Evolutionary conservation across 2,329 filamentous ascomycete species (phyloP).

Genomic region (Aspergillus fijiensis): DNA sequence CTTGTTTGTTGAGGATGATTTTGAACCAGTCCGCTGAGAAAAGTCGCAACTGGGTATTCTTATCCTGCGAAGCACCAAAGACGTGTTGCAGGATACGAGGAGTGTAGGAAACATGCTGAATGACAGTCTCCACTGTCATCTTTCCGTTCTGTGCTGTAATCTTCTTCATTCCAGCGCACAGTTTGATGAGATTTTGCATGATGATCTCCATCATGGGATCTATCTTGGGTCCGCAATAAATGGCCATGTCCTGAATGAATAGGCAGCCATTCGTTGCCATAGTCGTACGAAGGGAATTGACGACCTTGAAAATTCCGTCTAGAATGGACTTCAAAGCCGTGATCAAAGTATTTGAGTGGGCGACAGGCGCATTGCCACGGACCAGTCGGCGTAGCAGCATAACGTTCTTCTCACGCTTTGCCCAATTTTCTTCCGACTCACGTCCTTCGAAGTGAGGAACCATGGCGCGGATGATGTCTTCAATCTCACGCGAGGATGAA

Average conservation of each 20-base stretch:
- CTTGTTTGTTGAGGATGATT: conserved; percentile 75
- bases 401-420: conserved; percentile 78
- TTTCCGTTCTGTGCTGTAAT: conserved; percentile 85
- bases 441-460: conserved; percentile 76
- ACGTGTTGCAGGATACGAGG: conserved; percentile 82
- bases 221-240: conserved; percentile 71
- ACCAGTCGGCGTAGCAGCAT: conserved; percentile 73
- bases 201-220: conserved; percentile 89
- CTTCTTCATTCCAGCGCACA: conserved; percentile 87
- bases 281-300: conserved; percentile 82
- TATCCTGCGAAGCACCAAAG: conserved; percentile 79
- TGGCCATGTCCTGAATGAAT: conserved; percentile 80
- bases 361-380: conserved; percentile 77
- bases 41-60: conserved; percentile 82
- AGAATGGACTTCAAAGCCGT: conserved; percentile 69
- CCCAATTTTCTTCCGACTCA: conserved; percentile 90
- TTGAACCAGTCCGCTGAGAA: conserved; percentile 81
- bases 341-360: conserved; percentile 72
- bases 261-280: conserved; percentile 83
- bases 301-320: conserved; percentile 84
- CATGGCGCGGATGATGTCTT: conserved; percentile 84
- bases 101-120: conserved; percentile 77
- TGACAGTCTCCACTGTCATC: conserved; percentile 73
- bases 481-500: conserved; percentile 81
- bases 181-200: conserved; percentile 84